phyloP scores from a whole-genome alignment of 2,329 filamentous ascomycete species.

The Stemphylium vesicarium region DNA sequence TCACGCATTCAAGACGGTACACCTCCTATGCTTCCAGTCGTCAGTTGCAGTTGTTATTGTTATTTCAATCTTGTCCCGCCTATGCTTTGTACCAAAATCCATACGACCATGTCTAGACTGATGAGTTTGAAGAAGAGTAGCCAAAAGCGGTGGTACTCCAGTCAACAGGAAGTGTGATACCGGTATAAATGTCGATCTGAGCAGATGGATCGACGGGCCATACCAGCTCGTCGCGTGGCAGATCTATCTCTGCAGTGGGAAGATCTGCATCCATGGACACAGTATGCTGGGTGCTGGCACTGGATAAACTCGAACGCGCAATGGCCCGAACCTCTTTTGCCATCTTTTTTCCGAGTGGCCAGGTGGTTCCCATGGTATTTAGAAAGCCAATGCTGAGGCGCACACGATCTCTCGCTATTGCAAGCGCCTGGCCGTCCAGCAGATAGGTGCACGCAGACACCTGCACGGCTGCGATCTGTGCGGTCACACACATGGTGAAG shows the following conservation, averaged over 20 bases:
- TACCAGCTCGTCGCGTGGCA: slow-evolving; percentile 38
- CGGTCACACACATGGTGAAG: slow-evolving; percentile 38
- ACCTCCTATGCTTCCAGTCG: neutral
- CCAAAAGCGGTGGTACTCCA: slow-evolving; percentile 25
- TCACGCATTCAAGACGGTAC: neutral
- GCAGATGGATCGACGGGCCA: slow-evolving; percentile 37
- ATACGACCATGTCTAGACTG: slow-evolving; percentile 11
- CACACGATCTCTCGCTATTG: slow-evolving; percentile 73
- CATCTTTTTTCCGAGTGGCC: slow-evolving; percentile 74
- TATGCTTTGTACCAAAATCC: neutral
- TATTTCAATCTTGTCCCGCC: too few relatives aligned
- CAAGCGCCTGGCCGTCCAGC: slow-evolving; percentile 61
- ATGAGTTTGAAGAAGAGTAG: slow-evolving; percentile 19
- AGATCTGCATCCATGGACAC: slow-evolving; percentile 16
- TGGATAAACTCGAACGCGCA: slow-evolving; percentile 68
- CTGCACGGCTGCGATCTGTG: slow-evolving; percentile 38
- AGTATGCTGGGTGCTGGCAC: slow-evolving; percentile 15
- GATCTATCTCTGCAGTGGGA: slow-evolving; percentile 27
- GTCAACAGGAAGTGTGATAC: slow-evolving; percentile 31
- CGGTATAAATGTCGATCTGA: slow-evolving; percentile 44
- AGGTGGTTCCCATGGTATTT: slow-evolving; percentile 69
- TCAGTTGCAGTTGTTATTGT: too few relatives aligned
- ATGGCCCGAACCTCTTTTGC: slow-evolving; percentile 75
- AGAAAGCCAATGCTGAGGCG: slow-evolving; percentile 79
- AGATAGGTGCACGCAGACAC: slow-evolving; percentile 68